A percentile compares a stretch with the other conserved stretches of the same genome.
Conservation (phyloP, 164 flowering plant genomes). For the Piper betle region DNA sequence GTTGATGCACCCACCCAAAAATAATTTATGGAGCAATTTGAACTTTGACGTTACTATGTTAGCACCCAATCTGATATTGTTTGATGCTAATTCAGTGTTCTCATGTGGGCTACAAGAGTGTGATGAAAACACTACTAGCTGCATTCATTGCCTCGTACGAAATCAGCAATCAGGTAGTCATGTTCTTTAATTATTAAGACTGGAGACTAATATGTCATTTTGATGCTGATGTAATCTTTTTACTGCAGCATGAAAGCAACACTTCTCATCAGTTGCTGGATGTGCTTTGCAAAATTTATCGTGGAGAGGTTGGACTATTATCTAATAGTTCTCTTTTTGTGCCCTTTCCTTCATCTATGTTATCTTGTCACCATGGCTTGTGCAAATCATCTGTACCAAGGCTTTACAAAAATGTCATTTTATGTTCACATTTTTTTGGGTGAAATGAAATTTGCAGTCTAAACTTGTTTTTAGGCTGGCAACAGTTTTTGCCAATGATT, state of each 20-base stretch:
- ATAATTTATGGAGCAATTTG: neutral
- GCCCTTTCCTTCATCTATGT: neutral
- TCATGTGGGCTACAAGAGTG: constrained; percentile 76
- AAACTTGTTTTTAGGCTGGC: too few species aligned
- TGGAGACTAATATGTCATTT: neutral
- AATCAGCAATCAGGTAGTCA: constrained; percentile 64
- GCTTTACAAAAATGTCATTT: too few species aligned
- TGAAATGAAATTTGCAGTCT: too few species aligned
- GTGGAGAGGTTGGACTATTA: constrained; percentile 64
- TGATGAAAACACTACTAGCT: constrained; percentile 78
- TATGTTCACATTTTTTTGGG: too few species aligned
- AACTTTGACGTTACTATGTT: neutral
- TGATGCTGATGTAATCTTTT: constrained; percentile 5
- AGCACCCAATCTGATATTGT: neutral
- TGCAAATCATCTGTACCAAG: too few species aligned
- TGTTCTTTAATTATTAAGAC: neutral
- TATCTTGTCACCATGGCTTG: neutral
- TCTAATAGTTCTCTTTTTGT: neutral
- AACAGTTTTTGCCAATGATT: too few species aligned
- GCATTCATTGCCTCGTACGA: constrained; percentile 93
- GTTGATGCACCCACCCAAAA: too few species aligned
- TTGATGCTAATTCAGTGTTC: constrained; percentile 42
- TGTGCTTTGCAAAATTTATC: constrained; percentile 64
- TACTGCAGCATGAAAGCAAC: constrained; percentile 60
- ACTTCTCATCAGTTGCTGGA: constrained; percentile 53